These are phyloP conservation scores for Colletotrichum sp. DNA, from an alignment of 2,329 filamentous ascomycete genomes.

Conservation along the genomic window DNA sequence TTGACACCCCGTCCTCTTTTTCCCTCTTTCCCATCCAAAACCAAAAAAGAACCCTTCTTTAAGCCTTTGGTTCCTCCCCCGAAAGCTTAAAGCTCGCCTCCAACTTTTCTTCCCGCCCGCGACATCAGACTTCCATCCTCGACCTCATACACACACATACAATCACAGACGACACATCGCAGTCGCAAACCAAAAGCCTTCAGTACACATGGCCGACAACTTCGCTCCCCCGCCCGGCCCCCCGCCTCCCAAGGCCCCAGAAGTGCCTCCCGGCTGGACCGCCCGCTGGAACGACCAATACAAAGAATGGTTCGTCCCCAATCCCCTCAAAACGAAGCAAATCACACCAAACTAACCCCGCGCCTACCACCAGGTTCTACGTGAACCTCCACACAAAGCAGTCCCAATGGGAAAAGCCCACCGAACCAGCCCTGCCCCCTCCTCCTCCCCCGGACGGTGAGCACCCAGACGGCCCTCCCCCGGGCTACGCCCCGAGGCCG, in stretches of 20 bases:
- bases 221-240: constrained; percentile 59
- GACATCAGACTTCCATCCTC: neutral
- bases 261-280: constrained; percentile 74
- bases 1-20: neutral
- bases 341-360: neutral
- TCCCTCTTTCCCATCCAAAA: neutral
- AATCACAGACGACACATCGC: neutral
- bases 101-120: neutral
- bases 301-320: constrained; percentile 71
- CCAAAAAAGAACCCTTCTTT: neutral
- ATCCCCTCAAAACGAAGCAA: neutral
- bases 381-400: constrained; percentile 87
- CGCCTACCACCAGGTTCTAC: constrained; percentile 71
- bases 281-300: constrained; percentile 88
- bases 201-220: constrained; percentile 57
- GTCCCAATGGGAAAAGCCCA: constrained; percentile 90
- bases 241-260: constrained; percentile 67
- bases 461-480: constrained; percentile 66
- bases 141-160: neutral
- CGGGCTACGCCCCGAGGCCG: constrained; percentile 64
- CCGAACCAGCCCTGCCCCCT: constrained; percentile 64
- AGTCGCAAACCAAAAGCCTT: neutral
- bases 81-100: neutral
- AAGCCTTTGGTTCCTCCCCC: neutral
- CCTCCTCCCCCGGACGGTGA: constrained; percentile 40